These are phyloP conservation scores for Fallopia convolvulus DNA, from an alignment of 148 eudicot species.

Conservation along the genomic window DNA sequence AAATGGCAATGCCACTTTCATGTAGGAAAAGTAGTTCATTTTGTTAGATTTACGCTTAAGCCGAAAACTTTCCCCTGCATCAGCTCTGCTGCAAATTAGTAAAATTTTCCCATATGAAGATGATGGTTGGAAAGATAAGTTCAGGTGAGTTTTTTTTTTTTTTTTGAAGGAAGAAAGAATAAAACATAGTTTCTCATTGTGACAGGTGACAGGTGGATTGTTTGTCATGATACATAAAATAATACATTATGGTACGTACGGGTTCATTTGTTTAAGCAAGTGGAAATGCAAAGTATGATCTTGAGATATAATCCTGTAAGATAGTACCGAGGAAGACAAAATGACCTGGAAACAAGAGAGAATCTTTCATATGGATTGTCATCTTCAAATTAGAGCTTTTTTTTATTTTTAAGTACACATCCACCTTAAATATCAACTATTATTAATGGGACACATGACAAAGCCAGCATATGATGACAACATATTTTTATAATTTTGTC, in stretches of 20 bases:
- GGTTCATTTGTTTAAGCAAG: conserved; percentile 1
- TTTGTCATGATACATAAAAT: background rate
- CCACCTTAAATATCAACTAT: background rate
- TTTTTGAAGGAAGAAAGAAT: too few relatives aligned
- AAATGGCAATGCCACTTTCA: conserved; percentile 33
- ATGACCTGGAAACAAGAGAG: background rate
- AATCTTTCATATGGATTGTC: background rate
- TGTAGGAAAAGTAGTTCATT: background rate
- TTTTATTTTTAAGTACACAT: background rate
- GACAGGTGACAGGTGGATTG: background rate
- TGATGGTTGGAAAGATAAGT: background rate
- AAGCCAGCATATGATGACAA: background rate
- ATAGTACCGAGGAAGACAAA: background rate
- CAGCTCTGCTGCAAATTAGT: background rate
- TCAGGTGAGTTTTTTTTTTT: background rate
- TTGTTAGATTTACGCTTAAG: background rate
- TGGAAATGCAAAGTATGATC: background rate
- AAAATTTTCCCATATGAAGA: background rate
- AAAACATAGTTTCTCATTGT: too few relatives aligned
- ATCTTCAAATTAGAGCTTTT: background rate
- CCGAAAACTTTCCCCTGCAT: background rate
- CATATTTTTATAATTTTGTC: background rate
- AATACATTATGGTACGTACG: background rate
- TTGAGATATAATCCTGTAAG: background rate
- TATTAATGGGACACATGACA: background rate